Percentiles rank a stretch among this genome's conserved stretches.
Evolutionary conservation across 1,284 basidiomycete genomes (phyloP).

Genomic region (Prillingera fragicola): DNA sequence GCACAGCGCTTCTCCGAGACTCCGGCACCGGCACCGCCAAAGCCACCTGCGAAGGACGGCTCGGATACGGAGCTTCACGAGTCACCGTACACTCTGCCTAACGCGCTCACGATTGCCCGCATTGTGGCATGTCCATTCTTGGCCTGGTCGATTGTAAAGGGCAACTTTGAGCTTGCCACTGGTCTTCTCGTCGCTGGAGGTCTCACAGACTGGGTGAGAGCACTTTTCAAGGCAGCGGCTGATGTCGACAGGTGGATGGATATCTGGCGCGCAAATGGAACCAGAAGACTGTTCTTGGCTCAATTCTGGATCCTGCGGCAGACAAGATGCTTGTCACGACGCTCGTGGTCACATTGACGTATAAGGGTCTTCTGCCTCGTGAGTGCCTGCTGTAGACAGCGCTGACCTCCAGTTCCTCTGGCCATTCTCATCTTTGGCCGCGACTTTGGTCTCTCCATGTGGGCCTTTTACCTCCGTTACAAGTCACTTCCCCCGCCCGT

Average conservation of each 20-base stretch:
- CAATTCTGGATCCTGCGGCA: constrained; percentile 92
- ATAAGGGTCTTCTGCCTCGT: constrained; percentile 82
- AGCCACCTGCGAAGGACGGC: too few relatives aligned
- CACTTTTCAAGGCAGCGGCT: background rate
- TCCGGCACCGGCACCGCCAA: too few relatives aligned
- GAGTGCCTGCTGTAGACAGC: constrained; percentile 14
- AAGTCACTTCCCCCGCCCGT: constrained; percentile 81
- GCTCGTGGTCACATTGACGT: constrained; percentile 76
- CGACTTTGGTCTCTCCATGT: constrained; percentile 78
- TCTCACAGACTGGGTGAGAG: constrained; percentile 75
- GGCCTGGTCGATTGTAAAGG: constrained; percentile 84
- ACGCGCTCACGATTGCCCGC: constrained; percentile 78
- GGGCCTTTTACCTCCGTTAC: constrained; percentile 92
- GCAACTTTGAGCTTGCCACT: constrained; percentile 73
- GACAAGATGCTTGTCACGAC: constrained; percentile 97
- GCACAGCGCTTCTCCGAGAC: too few relatives aligned
- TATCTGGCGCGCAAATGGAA: constrained; percentile 79
- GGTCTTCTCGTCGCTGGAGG: constrained; percentile 81
- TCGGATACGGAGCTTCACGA: constrained; percentile 55
- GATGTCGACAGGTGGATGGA: constrained; percentile 66
- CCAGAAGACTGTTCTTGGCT: constrained; percentile 82
- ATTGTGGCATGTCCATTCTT: constrained; percentile 83
- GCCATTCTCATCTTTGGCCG: constrained; percentile 82
- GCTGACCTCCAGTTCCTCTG: constrained; percentile 60
- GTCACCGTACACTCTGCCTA: constrained; percentile 93